These are phyloP conservation scores for Mitragyna speciosa DNA, from an alignment of 257 asterid species.

Conservation along the genomic window DNA sequence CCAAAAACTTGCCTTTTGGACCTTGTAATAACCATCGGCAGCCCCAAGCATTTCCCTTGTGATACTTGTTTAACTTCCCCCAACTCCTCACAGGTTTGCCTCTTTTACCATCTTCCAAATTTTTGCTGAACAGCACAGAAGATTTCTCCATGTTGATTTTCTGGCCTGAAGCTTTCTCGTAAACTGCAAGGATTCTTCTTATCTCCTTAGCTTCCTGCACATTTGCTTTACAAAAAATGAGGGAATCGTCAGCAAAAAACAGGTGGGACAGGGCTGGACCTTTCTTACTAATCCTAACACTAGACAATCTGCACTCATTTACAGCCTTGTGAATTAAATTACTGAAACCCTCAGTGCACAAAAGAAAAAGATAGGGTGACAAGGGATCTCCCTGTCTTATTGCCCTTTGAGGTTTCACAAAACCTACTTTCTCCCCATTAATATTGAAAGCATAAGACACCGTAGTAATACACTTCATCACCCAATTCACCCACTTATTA, in stretches of 20 bases:
- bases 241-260: background rate
- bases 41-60: no score
- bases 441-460: no score
- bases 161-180: background rate
- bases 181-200: background rate
- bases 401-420: background rate
- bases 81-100: no score
- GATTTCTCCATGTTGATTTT: background rate
- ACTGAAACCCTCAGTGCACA: background rate
- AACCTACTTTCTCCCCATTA: background rate
- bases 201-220: background rate
- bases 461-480: no score
- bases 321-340: no score
- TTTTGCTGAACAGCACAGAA: background rate
- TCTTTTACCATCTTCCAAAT: no score
- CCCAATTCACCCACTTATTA: no score
- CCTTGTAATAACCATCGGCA: no score
- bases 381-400: background rate
- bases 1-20: background rate
- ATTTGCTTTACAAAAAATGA: background rate
- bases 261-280: background rate
- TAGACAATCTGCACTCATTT: fast-evolving
- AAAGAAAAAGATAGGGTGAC: background rate
- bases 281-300: background rate
- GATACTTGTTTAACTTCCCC: no score